A percentile compares a stretch with the other conserved stretches of the same genome.
Conservation (phyloP, 192 early-diverging fungal species). For the Phlyctochytrium arcticum region DNA sequence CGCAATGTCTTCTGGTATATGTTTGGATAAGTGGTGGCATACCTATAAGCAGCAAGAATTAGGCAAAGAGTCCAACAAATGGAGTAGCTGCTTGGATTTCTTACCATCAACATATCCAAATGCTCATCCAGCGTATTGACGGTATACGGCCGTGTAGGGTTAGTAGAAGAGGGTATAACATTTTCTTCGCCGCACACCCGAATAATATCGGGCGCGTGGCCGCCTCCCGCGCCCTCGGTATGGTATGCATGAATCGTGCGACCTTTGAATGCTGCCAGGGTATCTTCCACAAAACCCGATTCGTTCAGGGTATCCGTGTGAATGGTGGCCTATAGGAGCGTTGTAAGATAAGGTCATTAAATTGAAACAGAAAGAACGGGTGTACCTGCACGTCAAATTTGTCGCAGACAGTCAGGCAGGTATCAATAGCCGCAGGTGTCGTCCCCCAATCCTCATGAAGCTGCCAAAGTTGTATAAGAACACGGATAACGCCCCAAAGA, state of each 20-base stretch:
- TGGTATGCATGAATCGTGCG: conserved; percentile 97
- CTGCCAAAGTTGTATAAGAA: too few relatives aligned
- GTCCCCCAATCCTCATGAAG: conserved; percentile 56
- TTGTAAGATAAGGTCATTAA: not conserved
- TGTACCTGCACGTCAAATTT: conserved; percentile 71
- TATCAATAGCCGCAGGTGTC: conserved; percentile 90
- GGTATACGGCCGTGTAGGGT: conserved; percentile 94
- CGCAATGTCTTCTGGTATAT: conserved; percentile 92
- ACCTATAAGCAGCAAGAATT: too few relatives aligned
- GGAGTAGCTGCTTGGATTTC: too few relatives aligned
- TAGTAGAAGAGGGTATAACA: conserved; percentile 92
- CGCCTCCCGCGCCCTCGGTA: conserved; percentile 88
- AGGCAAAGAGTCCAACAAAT: too few relatives aligned
- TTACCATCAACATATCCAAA: conserved; percentile 92
- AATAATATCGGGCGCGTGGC: conserved; percentile 62
- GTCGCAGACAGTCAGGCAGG: conserved; percentile 81
- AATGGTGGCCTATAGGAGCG: conserved; percentile 77
- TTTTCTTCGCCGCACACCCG: conserved; percentile 68
- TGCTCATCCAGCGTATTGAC: conserved; percentile 96
- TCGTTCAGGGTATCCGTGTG: conserved; percentile 98
- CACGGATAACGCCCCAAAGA: too few relatives aligned
- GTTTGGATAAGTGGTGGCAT: conserved; percentile 91
- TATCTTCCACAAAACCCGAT: conserved; percentile 90
- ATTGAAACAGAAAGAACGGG: not conserved
- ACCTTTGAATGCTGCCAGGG: conserved; percentile 82